Evolutionary conservation across 192 early-diverging fungal species (phyloP), one percentile per base, ranked within the genome.

Genomic region (Podila verticillata): DNA sequence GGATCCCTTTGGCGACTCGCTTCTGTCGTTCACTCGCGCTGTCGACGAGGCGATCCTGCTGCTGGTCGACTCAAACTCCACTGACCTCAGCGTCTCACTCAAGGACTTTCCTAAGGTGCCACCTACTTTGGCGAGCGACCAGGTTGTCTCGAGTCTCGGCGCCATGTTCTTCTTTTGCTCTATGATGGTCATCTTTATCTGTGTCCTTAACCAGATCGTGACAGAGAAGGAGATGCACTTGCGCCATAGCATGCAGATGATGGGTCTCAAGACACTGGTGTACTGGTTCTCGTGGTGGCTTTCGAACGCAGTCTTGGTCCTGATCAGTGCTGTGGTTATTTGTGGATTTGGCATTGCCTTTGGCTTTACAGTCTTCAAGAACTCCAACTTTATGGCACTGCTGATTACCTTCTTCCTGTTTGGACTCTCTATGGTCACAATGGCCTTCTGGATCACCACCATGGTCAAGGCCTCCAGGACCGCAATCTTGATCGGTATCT

Each of bases 51-150:
- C 92, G 7, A 91, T 94, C 48, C 20, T 74, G 56, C 29, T 51
- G 54, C 61, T 69, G 61, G 51, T 62, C 61, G 48, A 73, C 54
- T 30, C 44, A 48, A 72, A 80, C 75, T 48, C 57, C 57, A 59
- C 80, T 29, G 57, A 68, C 57, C 61, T 91, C 31, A 77, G 70
- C 29, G 51, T 93, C 15, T 74, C 80, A 8, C 74, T 94, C 36
- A 89, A 94, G 72, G 93, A 94, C 71, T 94, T 91, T 83, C 93
- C 93, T 1, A 62, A 81, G 24, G 87, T 92, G 22, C 86, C 93
- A 8, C 87, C 91, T 15, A 66, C 54, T 5, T 64, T 32, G 2
- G 58, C 89, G 22, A 82, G 75, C 28, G 90, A 94, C 77, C 64
- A 88, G 20, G 88, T 93, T 32, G 88, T 94, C 12, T 83, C 91